These are phyloP conservation scores for Alternaria longipes DNA, from an alignment of 2,329 filamentous ascomycete genomes.

Conservation along the genomic window DNA sequence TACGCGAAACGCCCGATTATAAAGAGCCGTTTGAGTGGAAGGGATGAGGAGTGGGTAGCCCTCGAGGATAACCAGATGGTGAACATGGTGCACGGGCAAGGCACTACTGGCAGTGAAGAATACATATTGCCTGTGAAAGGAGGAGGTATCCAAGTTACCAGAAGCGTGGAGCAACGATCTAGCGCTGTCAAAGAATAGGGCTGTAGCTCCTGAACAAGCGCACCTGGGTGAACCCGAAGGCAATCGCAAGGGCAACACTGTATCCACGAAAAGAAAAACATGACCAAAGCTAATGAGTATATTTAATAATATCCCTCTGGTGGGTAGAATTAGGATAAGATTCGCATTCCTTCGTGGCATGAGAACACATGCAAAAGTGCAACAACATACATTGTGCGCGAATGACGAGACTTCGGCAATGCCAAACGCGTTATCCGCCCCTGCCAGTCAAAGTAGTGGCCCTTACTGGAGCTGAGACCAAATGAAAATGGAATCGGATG, in stretches of 20 bases:
- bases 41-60: constrained; percentile 18
- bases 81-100: constrained; percentile 12
- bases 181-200: constrained; percentile 4
- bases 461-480: background rate
- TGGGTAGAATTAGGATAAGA: background rate
- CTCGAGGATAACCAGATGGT: constrained; percentile 12
- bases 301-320: background rate
- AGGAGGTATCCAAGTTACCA: constrained; percentile 11
- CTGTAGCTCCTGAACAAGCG: background rate
- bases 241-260: background rate
- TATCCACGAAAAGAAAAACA: constrained; percentile 1
- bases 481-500: background rate
- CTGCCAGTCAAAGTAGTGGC: background rate
- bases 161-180: constrained; percentile 12
- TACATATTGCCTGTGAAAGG: constrained; percentile 10
- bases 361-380: background rate
- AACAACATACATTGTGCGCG: background rate
- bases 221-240: background rate
- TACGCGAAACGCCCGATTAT: constrained; percentile 13
- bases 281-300: background rate
- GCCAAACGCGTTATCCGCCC: background rate
- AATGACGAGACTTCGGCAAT: background rate
- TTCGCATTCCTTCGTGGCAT: background rate
- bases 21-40: constrained; percentile 15
- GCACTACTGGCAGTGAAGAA: constrained; percentile 11